A percentile compares a stretch with the other conserved stretches of the same genome.
phyloP scores from a whole-genome alignment of 2,329 filamentous ascomycete genomes.

The Exophiala oligosperma region DNA sequence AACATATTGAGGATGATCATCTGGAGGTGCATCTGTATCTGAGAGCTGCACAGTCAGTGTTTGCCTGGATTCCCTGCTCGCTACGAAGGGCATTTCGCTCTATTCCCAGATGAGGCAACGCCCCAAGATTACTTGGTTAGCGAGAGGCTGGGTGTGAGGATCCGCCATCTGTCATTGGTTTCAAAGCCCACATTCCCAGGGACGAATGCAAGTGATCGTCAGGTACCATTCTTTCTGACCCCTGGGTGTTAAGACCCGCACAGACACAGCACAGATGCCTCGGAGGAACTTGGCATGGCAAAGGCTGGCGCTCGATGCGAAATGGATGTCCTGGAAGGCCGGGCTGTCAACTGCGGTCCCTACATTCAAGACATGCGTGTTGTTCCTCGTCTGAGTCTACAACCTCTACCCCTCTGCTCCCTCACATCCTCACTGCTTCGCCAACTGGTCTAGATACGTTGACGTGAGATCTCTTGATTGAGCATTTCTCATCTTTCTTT shows the following conservation, averaged over 20 bases:
- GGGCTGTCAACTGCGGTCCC: neutral
- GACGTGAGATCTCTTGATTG: slow-evolving; percentile 29
- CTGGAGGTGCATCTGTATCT: too few relatives aligned
- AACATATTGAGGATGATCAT: too few relatives aligned
- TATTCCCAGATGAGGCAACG: neutral
- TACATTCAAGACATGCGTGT: neutral
- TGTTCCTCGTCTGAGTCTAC: neutral
- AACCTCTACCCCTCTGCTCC: neutral
- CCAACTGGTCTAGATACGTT: neutral
- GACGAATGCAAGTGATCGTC: slow-evolving; percentile 22
- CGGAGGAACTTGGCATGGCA: neutral
- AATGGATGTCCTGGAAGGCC: neutral
- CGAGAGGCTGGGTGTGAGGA: neutral
- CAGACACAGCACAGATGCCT: neutral
- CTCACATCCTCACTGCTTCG: neutral
- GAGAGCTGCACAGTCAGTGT: neutral
- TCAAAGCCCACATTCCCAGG: slow-evolving; percentile 14
- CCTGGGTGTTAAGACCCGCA: neutral
- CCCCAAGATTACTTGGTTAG: neutral
- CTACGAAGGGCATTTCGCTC: neutral
- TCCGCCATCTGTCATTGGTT: neutral
- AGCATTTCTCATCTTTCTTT: slow-evolving; percentile 18
- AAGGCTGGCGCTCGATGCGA: neutral
- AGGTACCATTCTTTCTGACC: slow-evolving; percentile 16
- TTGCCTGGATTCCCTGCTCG: neutral